Conservation (phyloP, 1,284 basidiomycete genomes). For the Malassezia sympodialis region DNA sequence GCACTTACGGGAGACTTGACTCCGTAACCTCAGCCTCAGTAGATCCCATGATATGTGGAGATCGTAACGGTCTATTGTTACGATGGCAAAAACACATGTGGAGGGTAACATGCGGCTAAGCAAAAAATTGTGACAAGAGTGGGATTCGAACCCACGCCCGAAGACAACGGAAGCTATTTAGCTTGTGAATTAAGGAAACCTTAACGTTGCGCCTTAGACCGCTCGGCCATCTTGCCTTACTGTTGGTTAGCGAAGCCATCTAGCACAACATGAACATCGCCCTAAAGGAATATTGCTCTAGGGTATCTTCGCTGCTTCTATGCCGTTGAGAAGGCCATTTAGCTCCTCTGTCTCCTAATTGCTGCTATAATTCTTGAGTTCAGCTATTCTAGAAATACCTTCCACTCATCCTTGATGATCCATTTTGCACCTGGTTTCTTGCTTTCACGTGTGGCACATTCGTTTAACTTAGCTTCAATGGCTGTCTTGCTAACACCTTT, state of each 20-base stretch:
- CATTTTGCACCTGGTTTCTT: constrained; percentile 26
- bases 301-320: neutral
- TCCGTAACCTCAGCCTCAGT: constrained; percentile 6
- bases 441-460: constrained; percentile 26
- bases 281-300: too few relatives aligned
- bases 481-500: constrained; percentile 30
- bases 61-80: neutral
- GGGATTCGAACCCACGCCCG: constrained; percentile 47
- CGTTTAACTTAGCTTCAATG: constrained; percentile 25
- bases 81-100: neutral
- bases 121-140: constrained; percentile 34
- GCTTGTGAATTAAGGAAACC: constrained; percentile 22
- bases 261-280: neutral
- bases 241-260: neutral
- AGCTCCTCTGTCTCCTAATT: neutral
- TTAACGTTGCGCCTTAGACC: constrained; percentile 37
- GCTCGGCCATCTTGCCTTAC: constrained; percentile 39
- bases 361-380: neutral
- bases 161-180: constrained; percentile 26
- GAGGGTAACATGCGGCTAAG: neutral
- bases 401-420: constrained; percentile 28
- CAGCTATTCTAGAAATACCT: neutral
- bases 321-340: neutral
- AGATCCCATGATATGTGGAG: neutral
- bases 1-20: constrained; percentile 13